Evolutionary conservation across 2,329 filamentous ascomycete genomes (phyloP).

Genomic region (Aspergillus caelatus): DNA sequence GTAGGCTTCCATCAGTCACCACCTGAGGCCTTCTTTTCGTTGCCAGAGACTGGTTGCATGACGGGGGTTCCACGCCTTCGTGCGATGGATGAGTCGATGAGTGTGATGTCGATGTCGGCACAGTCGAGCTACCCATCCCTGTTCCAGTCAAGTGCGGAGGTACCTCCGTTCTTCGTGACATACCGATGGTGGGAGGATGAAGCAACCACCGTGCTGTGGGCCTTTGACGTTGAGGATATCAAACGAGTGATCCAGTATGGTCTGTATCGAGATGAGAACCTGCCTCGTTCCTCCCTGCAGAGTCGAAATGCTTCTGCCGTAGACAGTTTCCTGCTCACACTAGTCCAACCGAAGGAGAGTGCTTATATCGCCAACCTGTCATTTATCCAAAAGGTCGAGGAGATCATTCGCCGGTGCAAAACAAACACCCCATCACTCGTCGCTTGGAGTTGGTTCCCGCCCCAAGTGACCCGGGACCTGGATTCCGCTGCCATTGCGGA

Average conservation of each 20-base stretch:
- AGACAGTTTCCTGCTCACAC: slow-evolving; percentile 34
- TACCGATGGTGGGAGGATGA: slow-evolving; percentile 49
- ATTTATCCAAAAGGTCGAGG: slow-evolving; percentile 43
- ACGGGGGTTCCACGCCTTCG: slow-evolving; percentile 15
- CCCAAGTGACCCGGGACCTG: slow-evolving; percentile 20
- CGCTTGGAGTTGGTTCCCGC: slow-evolving; percentile 43
- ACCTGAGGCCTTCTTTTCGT: neutral
- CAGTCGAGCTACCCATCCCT: slow-evolving; percentile 31
- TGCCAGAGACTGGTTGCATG: slow-evolving; percentile 13
- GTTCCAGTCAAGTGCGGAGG: slow-evolving; percentile 33
- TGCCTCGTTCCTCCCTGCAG: slow-evolving; percentile 38
- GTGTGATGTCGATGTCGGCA: slow-evolving; percentile 16
- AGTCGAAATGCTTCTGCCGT: slow-evolving; percentile 36
- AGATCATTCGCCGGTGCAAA: slow-evolving; percentile 39
- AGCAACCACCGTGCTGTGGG: slow-evolving; percentile 40
- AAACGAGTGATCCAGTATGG: slow-evolving; percentile 41
- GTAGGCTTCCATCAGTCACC: neutral
- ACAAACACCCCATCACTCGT: slow-evolving; percentile 23
- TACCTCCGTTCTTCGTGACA: slow-evolving; percentile 34
- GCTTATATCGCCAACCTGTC: slow-evolving; percentile 32
- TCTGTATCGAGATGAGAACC: slow-evolving; percentile 38
- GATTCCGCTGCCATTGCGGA: slow-evolving; percentile 32
- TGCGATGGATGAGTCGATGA: slow-evolving; percentile 7
- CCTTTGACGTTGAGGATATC: slow-evolving; percentile 41
- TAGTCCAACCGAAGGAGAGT: slow-evolving; percentile 33